Conservation (phyloP, 1,139 yeast genomes). For the Taphrina confusa region DNA sequence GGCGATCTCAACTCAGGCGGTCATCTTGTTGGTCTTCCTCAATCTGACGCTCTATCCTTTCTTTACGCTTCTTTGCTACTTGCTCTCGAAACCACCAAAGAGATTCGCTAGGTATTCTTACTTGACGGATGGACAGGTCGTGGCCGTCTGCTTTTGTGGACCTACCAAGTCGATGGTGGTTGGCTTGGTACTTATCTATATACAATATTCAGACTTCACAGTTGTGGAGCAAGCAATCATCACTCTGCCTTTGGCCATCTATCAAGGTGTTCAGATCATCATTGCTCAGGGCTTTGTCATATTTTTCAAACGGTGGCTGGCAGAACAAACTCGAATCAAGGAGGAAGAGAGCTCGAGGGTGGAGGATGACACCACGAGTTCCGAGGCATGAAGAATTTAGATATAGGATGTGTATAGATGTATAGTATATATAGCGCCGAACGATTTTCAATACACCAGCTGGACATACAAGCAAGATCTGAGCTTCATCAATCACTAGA, state of each 20-base stretch:
- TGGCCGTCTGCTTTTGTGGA: constrained; percentile 80
- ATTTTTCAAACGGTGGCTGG: constrained; percentile 67
- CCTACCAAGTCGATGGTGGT: constrained; percentile 92
- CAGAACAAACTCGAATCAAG: no score
- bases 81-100: constrained; percentile 60
- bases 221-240: constrained; percentile 63
- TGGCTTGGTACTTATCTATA: constrained; percentile 76
- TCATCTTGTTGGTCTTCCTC: constrained; percentile 76
- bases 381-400: no score
- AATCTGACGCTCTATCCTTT: constrained; percentile 74
- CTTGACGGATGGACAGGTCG: constrained; percentile 68
- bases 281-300: constrained; percentile 69
- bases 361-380: no score
- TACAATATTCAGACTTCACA: constrained; percentile 72
- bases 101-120: constrained; percentile 48
- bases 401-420: no score
- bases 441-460: no score
- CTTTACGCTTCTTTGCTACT: constrained; percentile 64
- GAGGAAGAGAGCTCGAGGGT: no score
- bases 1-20: constrained; percentile 64
- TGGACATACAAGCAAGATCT: no score
- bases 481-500: no score
- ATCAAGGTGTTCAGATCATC: constrained; percentile 82
- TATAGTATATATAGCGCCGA: no score
- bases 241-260: constrained; percentile 76